Evolutionary conservation across 257 asterid species (phyloP).

Genomic region (Asclepias syriaca): DNA sequence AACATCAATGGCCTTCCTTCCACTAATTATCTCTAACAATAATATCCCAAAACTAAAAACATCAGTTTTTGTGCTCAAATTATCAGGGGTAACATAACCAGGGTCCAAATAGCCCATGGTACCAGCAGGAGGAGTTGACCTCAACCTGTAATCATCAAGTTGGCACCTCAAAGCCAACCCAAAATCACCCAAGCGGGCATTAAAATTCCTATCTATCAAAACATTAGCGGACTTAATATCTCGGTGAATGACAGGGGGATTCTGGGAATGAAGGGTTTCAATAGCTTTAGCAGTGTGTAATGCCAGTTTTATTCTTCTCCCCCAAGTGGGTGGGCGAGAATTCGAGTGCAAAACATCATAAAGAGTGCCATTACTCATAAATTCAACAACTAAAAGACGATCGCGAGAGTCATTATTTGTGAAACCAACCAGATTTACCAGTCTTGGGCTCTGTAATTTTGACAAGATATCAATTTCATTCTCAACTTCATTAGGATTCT

Average conservation of each 20-base stretch:
- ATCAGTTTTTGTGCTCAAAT: constrained; percentile 67
- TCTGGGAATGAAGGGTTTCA: constrained; percentile 52
- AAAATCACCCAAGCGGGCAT: constrained; percentile 80
- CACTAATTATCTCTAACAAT: constrained; percentile 81
- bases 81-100: constrained; percentile 70
- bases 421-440: constrained; percentile 79
- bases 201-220: constrained; percentile 59
- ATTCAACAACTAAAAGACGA: constrained; percentile 72
- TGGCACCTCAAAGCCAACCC: constrained; percentile 71
- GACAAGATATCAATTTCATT: constrained; percentile 73
- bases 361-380: constrained; percentile 83
- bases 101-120: constrained; percentile 96
- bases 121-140: constrained; percentile 90
- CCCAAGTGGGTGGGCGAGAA: constrained; percentile 66
- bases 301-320: constrained; percentile 63
- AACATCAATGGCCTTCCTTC: constrained; percentile 83
- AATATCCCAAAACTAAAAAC: constrained; percentile 79
- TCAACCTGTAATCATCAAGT: constrained; percentile 52
- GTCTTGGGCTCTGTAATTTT: constrained; percentile 52
- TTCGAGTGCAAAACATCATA: constrained; percentile 62
- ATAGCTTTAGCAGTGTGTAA: constrained; percentile 69
- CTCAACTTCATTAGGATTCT: constrained; percentile 56
- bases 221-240: constrained; percentile 84
- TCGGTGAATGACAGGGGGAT: constrained; percentile 71
- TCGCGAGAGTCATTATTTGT: constrained; percentile 33